Evolutionary conservation across 768 basidiomycete species (phyloP), one percentile per base, ranked within the genome.

Genomic region (Leccinum disarticulatum): DNA sequence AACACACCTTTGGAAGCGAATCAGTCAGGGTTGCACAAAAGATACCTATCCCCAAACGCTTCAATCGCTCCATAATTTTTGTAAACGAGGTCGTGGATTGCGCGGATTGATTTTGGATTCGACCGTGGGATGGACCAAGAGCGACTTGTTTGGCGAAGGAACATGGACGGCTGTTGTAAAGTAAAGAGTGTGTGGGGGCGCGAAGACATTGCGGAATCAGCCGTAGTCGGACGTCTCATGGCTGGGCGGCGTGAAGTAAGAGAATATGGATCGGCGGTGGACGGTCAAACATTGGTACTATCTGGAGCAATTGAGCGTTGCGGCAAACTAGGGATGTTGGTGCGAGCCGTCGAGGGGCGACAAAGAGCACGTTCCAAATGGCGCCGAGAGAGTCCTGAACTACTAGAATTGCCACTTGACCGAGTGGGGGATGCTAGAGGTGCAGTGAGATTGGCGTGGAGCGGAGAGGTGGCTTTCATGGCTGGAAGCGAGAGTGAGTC

Each of bases 11-110:
- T 82, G 17, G 87, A 86, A 13, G 77, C 77, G 68, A 95, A 98
- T 46, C 97, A 72, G 43, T 78, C 82, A 52, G 89, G 87, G 70
- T 98, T 96, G 72, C 93, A 93, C 51, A 82, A 78, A 59, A 86
- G 75, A 74, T 97, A 99, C 60, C 90, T 84, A 47, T 79, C 80
- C 6, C 96, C 91, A 74, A 99, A 99, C 0, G 93, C 91, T 75
- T 98, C 95, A 68, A 99, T 93, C 52, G 98, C 93, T 59, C 97
- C 83, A 74, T 97, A 59, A 99, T 99, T 74, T 98, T 71, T 99
- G 97, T 2, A 96, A 75, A 47, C 81, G 79, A 52, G 77, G 77
- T 46, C 79, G 76, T 49, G 76, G 19, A 74, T 79, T 78, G 27
- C 72, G 72, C 58, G 75, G 67, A 58, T 70, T 68, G 50, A 59